phyloP scores from a whole-genome alignment of 2,329 filamentous ascomycete species.

The Dactylellina drechsleri region DNA sequence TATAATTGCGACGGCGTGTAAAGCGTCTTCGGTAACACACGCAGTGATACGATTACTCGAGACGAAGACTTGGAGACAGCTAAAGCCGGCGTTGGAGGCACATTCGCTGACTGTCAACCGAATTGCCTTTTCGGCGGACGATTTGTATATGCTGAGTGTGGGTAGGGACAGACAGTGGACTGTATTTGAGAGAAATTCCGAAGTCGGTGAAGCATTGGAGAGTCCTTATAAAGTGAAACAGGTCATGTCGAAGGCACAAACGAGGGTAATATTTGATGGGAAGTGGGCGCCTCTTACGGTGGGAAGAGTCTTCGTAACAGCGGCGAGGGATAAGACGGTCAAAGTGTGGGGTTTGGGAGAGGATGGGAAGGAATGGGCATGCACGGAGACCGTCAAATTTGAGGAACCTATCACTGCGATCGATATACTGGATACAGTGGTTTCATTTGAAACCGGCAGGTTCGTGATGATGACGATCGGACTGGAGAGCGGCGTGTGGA shows the following conservation, averaged over 20 bases:
- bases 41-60: constrained; percentile 93
- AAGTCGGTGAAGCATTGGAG: constrained; percentile 57
- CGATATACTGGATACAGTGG: constrained; percentile 68
- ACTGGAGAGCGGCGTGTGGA: constrained; percentile 65
- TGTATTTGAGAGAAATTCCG: constrained; percentile 70
- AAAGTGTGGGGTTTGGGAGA: constrained; percentile 72
- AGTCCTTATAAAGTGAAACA: constrained; percentile 69
- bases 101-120: constrained; percentile 88
- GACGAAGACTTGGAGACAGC: constrained; percentile 82
- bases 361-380: constrained; percentile 64
- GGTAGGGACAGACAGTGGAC: constrained; percentile 92
- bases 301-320: constrained; percentile 77
- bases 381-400: constrained; percentile 68
- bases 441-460: constrained; percentile 58
- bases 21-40: constrained; percentile 90
- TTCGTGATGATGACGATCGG: constrained; percentile 63
- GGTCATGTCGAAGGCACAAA: constrained; percentile 83
- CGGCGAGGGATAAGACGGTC: constrained; percentile 86
- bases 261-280: constrained; percentile 89
- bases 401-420: constrained; percentile 75
- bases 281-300: constrained; percentile 75
- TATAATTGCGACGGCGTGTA: constrained; percentile 89
- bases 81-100: constrained; percentile 81
- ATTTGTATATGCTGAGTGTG: constrained; percentile 81
- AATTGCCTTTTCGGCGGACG: constrained; percentile 80